Conservation (phyloP, 2,329 filamentous ascomycete species). For the Neocatenulostroma microsporum region DNA sequence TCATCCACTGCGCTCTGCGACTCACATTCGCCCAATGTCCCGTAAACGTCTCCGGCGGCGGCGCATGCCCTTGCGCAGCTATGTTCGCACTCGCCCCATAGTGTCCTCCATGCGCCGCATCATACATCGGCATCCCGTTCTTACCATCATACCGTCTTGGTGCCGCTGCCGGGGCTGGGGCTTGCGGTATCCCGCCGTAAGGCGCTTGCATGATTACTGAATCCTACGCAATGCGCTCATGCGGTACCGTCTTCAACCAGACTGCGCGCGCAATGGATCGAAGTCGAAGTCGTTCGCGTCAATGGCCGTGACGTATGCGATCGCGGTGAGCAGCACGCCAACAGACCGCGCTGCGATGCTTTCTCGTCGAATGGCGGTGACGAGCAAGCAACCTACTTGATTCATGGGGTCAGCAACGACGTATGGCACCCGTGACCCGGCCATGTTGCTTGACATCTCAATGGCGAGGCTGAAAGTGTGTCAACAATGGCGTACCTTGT, state of each 20-base stretch:
- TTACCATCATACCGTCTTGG: slow-evolving; percentile 42
- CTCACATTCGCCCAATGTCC: slow-evolving; percentile 91
- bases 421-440: too few species aligned
- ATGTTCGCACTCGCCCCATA: slow-evolving; percentile 56
- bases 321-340: background rate
- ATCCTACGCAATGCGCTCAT: slow-evolving; percentile 2
- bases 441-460: too few species aligned
- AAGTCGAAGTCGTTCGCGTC: background rate
- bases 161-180: slow-evolving; percentile 25
- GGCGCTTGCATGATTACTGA: slow-evolving; percentile 20
- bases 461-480: background rate
- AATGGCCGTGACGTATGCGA: slow-evolving; percentile 3
- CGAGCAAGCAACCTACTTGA: too few species aligned
- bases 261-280: background rate
- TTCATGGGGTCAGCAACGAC: too few species aligned
- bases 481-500: background rate
- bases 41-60: slow-evolving; percentile 83
- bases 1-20: slow-evolving; percentile 11
- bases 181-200: slow-evolving; percentile 23
- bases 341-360: too few species aligned
- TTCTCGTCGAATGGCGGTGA: too few species aligned
- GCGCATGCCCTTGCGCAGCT: slow-evolving; percentile 76
- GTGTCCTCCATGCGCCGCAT: slow-evolving; percentile 40
- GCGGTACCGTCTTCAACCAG: background rate
- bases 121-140: slow-evolving; percentile 43